Conservation (phyloP, 2,329 filamentous ascomycete species). For the Sporothrix protearum region DNA sequence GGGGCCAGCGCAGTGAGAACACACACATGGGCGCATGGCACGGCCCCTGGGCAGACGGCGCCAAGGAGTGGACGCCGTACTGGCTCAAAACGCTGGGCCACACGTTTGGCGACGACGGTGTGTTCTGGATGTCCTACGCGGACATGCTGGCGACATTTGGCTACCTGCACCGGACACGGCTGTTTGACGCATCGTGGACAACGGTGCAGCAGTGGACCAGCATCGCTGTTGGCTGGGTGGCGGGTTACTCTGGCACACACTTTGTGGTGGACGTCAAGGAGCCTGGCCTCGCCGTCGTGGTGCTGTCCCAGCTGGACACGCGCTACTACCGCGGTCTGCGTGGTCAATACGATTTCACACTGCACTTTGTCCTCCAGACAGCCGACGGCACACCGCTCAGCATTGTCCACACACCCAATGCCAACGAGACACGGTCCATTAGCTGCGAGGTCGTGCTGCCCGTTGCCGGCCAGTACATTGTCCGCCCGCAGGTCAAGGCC, state of each 20-base stretch:
- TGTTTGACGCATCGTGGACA: slow-evolving; percentile 47
- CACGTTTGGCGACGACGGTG: slow-evolving; percentile 65
- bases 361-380: slow-evolving; percentile 40
- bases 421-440: slow-evolving; percentile 49
- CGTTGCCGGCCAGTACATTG: slow-evolving; percentile 63
- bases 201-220: slow-evolving; percentile 46
- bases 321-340: slow-evolving; percentile 46
- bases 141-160: slow-evolving; percentile 46
- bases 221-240: slow-evolving; percentile 44
- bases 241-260: slow-evolving; percentile 44
- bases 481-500: slow-evolving; percentile 66
- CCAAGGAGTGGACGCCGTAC: slow-evolving; percentile 68
- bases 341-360: slow-evolving; percentile 43
- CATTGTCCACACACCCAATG: slow-evolving; percentile 36
- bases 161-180: slow-evolving; percentile 44
- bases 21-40: slow-evolving; percentile 58
- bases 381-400: slow-evolving; percentile 25
- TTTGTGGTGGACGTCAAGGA: slow-evolving; percentile 44
- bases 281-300: slow-evolving; percentile 43
- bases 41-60: slow-evolving; percentile 70
- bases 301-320: slow-evolving; percentile 45
- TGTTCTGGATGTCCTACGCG: slow-evolving; percentile 46
- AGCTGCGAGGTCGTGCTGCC: slow-evolving; percentile 67
- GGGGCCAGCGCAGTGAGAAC: slow-evolving; percentile 54
- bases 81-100: slow-evolving; percentile 66